A percentile compares a stretch with the other conserved stretches of the same genome.
phyloP scores from a whole-genome alignment of 2,329 filamentous ascomycete genomes.

The Aureobasidium sp. region DNA sequence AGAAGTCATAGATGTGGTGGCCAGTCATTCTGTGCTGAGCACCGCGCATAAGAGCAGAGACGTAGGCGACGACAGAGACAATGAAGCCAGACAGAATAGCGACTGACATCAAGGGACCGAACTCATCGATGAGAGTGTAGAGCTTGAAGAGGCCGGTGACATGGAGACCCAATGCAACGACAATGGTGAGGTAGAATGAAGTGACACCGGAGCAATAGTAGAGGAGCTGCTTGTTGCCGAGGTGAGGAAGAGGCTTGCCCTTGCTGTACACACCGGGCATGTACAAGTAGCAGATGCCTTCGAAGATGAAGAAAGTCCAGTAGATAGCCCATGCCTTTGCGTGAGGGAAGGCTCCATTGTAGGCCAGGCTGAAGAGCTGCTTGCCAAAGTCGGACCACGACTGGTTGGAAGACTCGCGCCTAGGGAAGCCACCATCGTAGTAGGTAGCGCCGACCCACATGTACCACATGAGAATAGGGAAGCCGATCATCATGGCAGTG shows the following conservation, averaged over 20 bases:
- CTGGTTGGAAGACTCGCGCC: slow-evolving; percentile 46
- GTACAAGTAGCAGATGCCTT: slow-evolving; percentile 73
- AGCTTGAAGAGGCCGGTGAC: slow-evolving; percentile 78
- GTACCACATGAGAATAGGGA: slow-evolving; percentile 96
- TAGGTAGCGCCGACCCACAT: slow-evolving; percentile 97
- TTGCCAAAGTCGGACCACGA: slow-evolving; percentile 62
- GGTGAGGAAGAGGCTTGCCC: slow-evolving; percentile 79
- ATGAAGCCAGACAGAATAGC: slow-evolving; percentile 86
- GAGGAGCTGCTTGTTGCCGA: slow-evolving; percentile 73
- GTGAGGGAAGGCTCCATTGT: slow-evolving; percentile 77
- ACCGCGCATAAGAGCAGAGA: slow-evolving; percentile 73
- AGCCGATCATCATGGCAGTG: slow-evolving; percentile 77
- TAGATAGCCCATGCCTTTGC: slow-evolving; percentile 84
- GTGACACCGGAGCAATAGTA: slow-evolving; percentile 92
- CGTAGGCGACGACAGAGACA: slow-evolving; percentile 75
- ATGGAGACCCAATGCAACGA: slow-evolving; percentile 64
- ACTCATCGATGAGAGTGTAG: slow-evolving; percentile 90
- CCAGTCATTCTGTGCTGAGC: slow-evolving; percentile 89
- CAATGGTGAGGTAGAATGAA: slow-evolving; percentile 82
- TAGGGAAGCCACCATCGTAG: slow-evolving; percentile 77
- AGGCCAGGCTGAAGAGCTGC: slow-evolving; percentile 65
- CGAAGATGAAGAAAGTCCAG: slow-evolving; percentile 85
- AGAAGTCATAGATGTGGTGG: slow-evolving; percentile 75
- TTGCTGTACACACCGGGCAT: slow-evolving; percentile 82
- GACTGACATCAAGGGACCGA: slow-evolving; percentile 85